Evolutionary conservation across 2,329 filamentous ascomycete genomes (phyloP).

Genomic region (Nemania sp.): DNA sequence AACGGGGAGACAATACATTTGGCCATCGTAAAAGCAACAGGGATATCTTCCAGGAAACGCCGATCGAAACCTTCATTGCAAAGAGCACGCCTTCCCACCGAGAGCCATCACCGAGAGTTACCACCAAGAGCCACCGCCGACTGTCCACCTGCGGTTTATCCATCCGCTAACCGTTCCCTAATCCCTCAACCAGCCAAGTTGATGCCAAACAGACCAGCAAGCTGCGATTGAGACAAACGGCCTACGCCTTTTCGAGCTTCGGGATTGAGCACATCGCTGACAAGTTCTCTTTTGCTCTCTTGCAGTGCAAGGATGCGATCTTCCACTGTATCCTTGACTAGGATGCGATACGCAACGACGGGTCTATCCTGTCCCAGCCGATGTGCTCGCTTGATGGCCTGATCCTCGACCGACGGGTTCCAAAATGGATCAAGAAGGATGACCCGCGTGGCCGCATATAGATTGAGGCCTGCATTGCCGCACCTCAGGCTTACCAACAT

Average conservation of each 20-base stretch:
- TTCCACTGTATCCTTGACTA: slow-evolving; percentile 70
- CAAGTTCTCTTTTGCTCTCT: slow-evolving; percentile 67
- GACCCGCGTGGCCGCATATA: slow-evolving; percentile 70
- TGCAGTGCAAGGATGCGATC: slow-evolving; percentile 72
- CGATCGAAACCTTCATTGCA: too few relatives aligned
- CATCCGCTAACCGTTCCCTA: not conserved
- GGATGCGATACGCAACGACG: slow-evolving; percentile 68
- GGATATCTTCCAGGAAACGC: slow-evolving; percentile 18
- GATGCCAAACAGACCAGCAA: slow-evolving; percentile 27
- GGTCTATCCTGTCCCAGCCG: slow-evolving; percentile 69
- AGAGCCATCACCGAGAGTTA: too few relatives aligned
- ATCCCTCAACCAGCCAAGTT: slow-evolving; percentile 2
- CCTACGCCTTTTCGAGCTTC: slow-evolving; percentile 20
- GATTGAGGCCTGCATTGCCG: slow-evolving; percentile 74
- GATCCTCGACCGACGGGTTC: slow-evolving; percentile 78
- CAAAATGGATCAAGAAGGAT: slow-evolving; percentile 78
- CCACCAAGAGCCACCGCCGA: too few relatives aligned
- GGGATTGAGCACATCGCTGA: slow-evolving; percentile 42
- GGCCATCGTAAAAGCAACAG: not conserved
- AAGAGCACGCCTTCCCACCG: too few relatives aligned
- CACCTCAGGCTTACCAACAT: slow-evolving; percentile 76
- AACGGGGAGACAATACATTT: not conserved
- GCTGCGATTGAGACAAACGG: slow-evolving; percentile 15
- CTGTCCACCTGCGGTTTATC: too few relatives aligned
- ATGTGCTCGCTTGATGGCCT: slow-evolving; percentile 77